phyloP scores from a whole-genome alignment of 2,329 filamentous ascomycete genomes.

The Aspergillus tanneri region DNA sequence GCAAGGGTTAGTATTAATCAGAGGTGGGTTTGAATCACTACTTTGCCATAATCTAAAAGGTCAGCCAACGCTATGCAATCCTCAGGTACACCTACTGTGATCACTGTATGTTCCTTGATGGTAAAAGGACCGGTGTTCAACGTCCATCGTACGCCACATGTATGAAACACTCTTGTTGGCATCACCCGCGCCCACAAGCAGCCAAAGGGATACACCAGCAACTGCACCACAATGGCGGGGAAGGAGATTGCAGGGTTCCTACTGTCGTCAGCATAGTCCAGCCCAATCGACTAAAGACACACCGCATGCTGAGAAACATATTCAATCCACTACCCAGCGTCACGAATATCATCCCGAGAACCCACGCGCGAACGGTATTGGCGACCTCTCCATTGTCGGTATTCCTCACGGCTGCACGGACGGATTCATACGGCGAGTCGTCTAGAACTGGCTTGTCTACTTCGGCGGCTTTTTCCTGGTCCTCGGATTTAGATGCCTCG shows the following conservation, averaged over 20 bases:
- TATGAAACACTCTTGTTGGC: conserved; percentile 35
- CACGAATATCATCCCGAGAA: conserved; percentile 60
- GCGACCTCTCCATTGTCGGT: conserved; percentile 64
- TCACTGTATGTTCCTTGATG: conserved; percentile 49
- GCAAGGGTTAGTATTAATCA: conserved; percentile 38
- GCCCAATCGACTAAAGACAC: neutral
- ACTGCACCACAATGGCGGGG: conserved; percentile 62
- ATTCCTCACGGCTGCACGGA: conserved; percentile 64
- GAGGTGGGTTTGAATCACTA: neutral
- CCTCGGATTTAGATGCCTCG: conserved; percentile 54
- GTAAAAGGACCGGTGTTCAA: conserved; percentile 48
- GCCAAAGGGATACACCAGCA: conserved; percentile 58
- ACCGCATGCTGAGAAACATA: conserved; percentile 57
- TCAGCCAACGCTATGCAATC: neutral
- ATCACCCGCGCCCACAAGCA: conserved; percentile 41
- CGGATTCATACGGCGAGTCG: conserved; percentile 67
- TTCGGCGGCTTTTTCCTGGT: conserved; percentile 57
- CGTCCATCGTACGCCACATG: conserved; percentile 41
- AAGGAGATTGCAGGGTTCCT: conserved; percentile 56
- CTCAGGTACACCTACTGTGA: conserved; percentile 23
- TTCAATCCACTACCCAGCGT: conserved; percentile 63
- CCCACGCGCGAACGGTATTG: conserved; percentile 65
- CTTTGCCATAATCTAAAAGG: conserved; percentile 54
- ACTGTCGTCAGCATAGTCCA: neutral
- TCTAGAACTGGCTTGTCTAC: conserved; percentile 63